Base-by-base conservation (phyloP, 129 eudicot species). In the Artemisia argyi region DNA sequence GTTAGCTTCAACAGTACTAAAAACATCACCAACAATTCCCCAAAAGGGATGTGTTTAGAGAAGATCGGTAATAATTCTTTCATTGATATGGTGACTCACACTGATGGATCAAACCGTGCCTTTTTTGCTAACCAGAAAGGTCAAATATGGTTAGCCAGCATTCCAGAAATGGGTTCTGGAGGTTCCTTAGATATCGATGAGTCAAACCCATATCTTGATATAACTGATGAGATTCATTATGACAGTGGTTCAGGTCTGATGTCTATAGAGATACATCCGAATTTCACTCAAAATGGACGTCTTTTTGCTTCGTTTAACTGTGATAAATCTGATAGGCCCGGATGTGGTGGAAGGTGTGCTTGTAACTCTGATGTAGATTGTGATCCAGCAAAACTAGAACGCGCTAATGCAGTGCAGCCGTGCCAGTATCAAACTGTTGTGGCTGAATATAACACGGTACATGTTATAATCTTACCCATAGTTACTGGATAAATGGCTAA, bases 251-350 rank as follows among this genome's bases (percentile, higher is more conserved):
- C 91, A 44, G 97, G 96, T 17, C 28, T 92, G 73, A 71, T 88
- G 91, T 87, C 93, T 4, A 88, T 92, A 28, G 91, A 96, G 13
- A 74, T 86, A 70, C 97, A 92, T 78, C 96, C 97, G 3, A 88
- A 83, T 32, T 92, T 88, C 62, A 53, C 78, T 14, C 80, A 83
- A 61, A 92, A 92, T 55, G 97, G 96, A 44, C 75, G 96, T 3
- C 82, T 92, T 53, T 92, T 88, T 15, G 94, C 81, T 64, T 92
- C 97, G 3, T 92, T 82, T 30, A 88, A 80, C 56, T 88, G 96
- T 75, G 97, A 92, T 24, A 92, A 88, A 83, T 47, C 85, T 1
- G 77, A 71, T 61, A 74, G 89, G 89, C 82, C 90, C 1, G 85
- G 79, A 0, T 92, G 96, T 73, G 84, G 74, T 1, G 97, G 97